Evolutionary conservation across 805 yeast species (phyloP), one percentile per base, ranked within the genome.

Genomic region (Tetrapisispora nanseiensis): DNA sequence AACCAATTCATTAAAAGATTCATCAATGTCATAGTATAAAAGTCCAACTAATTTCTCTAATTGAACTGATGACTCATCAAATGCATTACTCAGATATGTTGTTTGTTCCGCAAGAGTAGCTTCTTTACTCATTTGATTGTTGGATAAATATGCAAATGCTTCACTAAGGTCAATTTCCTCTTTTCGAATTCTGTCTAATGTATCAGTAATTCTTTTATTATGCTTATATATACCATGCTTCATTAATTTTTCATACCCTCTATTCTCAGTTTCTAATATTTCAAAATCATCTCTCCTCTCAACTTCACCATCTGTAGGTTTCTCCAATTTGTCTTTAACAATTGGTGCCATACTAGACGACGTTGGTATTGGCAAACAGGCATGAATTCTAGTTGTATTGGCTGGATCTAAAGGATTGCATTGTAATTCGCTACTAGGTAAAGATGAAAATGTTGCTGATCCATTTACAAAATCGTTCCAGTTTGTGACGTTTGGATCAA

Each of bases 321-420:
- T 23, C 6, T 23, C 28, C 2, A 11, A 11, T 13, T 23, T 36
- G 7, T 43, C 46, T 30, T 32, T 35, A 6, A 23, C 7, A 19
- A 30, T 22, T 11, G 39, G 28, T 2, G 19, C 5, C 4, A 16
- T 6, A 16, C 15, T 18, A 4, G 62, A 43, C 8, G 56, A 49
- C 10, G 53, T 43, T 2, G 63, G 61, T 10, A 57, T 48, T 8
- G 67, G 66, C 39, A 62, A 45, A 12, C 51, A 55, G 12, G 57
- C 55, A 44, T 61, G 62, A n/a, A 59, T 52, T 43, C 57, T 47
- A 1, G 63, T 57, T 2, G 65, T 61, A 40, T 56, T 59, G 1
- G 63, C 54, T 12, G 67, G 65, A 48, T 62, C 65, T 33, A 54
- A 37, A 9, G 67, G 67, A 29, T 62, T 59, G 22, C 65, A 57